These are phyloP conservation scores for Boletus rubroflammeus DNA, from an alignment of 768 basidiomycete genomes.

Conservation along the genomic window DNA sequence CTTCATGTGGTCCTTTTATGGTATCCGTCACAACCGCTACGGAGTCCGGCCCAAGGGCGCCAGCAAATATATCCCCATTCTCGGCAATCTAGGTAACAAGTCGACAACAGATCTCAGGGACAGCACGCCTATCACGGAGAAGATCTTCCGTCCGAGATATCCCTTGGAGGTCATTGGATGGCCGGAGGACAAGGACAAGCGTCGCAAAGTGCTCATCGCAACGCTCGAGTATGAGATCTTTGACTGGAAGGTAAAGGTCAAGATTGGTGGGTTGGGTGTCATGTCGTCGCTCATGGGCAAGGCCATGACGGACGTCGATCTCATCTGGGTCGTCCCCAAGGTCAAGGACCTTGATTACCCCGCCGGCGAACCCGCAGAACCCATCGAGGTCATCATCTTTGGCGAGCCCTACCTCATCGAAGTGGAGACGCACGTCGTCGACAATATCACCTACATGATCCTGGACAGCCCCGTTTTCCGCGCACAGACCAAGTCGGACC, in stretches of 20 bases:
- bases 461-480: slow-evolving; percentile 96
- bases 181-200: slow-evolving; percentile 91
- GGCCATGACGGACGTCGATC: slow-evolving; percentile 94
- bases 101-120: slow-evolving; percentile 74
- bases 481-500: slow-evolving; percentile 93
- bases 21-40: slow-evolving; percentile 91
- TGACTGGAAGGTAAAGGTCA: slow-evolving; percentile 97
- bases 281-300: slow-evolving; percentile 98
- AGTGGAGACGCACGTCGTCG: slow-evolving; percentile 87
- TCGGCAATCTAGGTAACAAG: slow-evolving; percentile 60
- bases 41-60: slow-evolving; percentile 72
- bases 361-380: slow-evolving; percentile 84
- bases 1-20: slow-evolving; percentile 97
- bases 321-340: slow-evolving; percentile 92
- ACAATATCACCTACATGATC: slow-evolving; percentile 94
- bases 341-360: slow-evolving; percentile 95
- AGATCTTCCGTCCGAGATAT: slow-evolving; percentile 61
- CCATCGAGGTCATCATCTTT: slow-evolving; percentile 95
- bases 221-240: slow-evolving; percentile 96
- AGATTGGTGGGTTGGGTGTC: slow-evolving; percentile 96
- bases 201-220: slow-evolving; percentile 86
- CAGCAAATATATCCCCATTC: slow-evolving; percentile 85
- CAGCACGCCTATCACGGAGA: slow-evolving; percentile 57
- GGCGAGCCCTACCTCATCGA: slow-evolving; percentile 94
- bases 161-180: slow-evolving; percentile 85